phyloP scores from a whole-genome alignment of 1,284 basidiomycete genomes.

The Tylopilus sp. region DNA sequence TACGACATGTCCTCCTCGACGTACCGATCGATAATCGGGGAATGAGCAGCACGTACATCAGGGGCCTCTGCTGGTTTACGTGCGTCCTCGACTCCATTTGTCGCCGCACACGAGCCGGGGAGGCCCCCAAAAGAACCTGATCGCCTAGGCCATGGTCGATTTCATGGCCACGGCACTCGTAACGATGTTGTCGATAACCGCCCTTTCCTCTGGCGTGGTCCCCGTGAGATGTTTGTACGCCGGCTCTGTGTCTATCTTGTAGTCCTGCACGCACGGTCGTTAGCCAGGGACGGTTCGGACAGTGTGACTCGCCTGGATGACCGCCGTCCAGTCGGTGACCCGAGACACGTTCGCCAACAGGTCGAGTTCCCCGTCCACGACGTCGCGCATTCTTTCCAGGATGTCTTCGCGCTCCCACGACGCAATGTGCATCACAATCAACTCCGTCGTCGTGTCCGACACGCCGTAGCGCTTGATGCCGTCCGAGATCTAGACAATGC shows the following conservation, averaged over 20 bases:
- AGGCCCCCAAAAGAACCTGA: neutral
- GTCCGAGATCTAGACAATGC: constrained; percentile 72
- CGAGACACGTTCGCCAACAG: constrained; percentile 47
- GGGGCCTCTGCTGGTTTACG: no score
- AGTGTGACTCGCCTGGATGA: constrained; percentile 61
- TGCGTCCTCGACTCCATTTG: no score
- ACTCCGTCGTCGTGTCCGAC: constrained; percentile 59
- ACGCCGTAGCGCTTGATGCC: constrained; percentile 84
- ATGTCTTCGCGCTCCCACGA: constrained; percentile 43
- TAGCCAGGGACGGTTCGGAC: neutral
- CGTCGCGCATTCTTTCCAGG: constrained; percentile 49
- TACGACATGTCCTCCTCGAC: no score
- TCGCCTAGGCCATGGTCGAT: constrained; percentile 51
- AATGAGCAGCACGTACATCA: no score
- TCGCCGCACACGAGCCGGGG: no score
- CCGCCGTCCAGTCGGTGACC: constrained; percentile 66
- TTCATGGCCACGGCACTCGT: constrained; percentile 81
- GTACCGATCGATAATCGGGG: neutral
- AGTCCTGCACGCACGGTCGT: constrained; percentile 50
- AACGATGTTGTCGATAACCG: constrained; percentile 63
- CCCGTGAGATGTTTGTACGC: constrained; percentile 43
- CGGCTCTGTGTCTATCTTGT: constrained; percentile 67
- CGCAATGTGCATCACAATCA: constrained; percentile 74
- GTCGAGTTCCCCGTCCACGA: constrained; percentile 57
- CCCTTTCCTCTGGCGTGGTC: constrained; percentile 41